Base-by-base conservation (phyloP, 1,284 basidiomycete genomes). In the Ceratorhiza oryzae-sativae region DNA sequence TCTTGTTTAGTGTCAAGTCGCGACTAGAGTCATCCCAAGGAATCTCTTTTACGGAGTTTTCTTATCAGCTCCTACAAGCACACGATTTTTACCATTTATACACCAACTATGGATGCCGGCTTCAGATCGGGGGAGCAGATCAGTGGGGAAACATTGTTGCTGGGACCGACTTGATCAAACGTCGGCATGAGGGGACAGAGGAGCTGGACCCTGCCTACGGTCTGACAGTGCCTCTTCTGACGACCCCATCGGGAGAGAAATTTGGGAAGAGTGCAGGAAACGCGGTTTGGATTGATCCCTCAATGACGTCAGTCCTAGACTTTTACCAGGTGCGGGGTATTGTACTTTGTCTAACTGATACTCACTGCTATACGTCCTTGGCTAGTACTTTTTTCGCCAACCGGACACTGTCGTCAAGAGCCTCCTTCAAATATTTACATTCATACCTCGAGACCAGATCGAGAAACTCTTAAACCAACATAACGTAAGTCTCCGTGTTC, bases 101-200 rank as follows among this genome's bases (percentile, higher is more conserved):
- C 81, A 83, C 84, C 74, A 80, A 84, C 32, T 83, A 87, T 61
- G 83, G 83, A 0, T 98, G 97, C 80, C 88, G 88, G 1, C 86
- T 98, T 53, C 97, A 99, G 81, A 82, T 99, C 49, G 97, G 97
- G 58, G 97, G 97, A 2, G 95, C 93, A 0, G 97, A 99, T 80
- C 97, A 99, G 80, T 96, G 96, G 90, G 97, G 97, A n/a, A 99
- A 99, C 79, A 98, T 99, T 75, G 83, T 95, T 23, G 92, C 94
- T 8, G 96, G 96, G 3, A 85, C 97, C 39, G 94, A 98, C 72
- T 85, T 98, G 53, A 95, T 98, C 76, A 86, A 87, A 71, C 87
- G 88, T 9, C 76, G 75, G 9, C 13, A 61, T 15, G 72, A 65
- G 15, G 74, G 75, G 27, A 65, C 65, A 10, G 49, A 41, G 23